Evolutionary conservation across 2,329 filamentous ascomycete species (phyloP).

Genomic region (Chaetomiaceae sp.): DNA sequence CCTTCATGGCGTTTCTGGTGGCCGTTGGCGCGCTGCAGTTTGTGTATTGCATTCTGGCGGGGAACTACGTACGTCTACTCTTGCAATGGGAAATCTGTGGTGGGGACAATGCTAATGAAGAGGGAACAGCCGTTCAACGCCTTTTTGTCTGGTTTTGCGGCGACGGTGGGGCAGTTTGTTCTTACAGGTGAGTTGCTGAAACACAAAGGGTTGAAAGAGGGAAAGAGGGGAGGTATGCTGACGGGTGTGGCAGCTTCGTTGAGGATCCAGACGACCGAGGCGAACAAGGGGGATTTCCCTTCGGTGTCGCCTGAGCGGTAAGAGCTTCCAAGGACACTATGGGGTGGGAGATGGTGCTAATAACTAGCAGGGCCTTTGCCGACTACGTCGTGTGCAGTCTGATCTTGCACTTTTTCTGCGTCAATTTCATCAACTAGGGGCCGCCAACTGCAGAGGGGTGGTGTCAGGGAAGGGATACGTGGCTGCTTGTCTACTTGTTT

Average conservation of each 20-base stretch:
- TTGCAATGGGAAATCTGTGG: not conserved
- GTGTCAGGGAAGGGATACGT: not conserved
- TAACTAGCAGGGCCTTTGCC: constrained; percentile 75
- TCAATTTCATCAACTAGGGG: constrained; percentile 96
- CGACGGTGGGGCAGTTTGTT: constrained; percentile 95
- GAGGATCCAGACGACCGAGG: constrained; percentile 84
- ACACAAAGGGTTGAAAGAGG: not conserved
- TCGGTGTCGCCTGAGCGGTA: constrained; percentile 77
- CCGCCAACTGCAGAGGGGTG: not conserved
- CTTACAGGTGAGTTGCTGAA: constrained; percentile 67
- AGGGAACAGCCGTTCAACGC: constrained; percentile 93
- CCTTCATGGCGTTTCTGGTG: constrained; percentile 84
- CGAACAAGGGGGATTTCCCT: constrained; percentile 74
- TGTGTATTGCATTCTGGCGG: constrained; percentile 82
- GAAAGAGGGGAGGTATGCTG: not conserved
- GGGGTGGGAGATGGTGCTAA: not conserved
- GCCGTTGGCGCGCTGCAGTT: constrained; percentile 88
- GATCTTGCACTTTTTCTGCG: constrained; percentile 96
- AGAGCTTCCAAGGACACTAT: not conserved
- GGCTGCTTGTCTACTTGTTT: constrained; percentile 2
- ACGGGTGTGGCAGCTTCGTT: constrained; percentile 52
- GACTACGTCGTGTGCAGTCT: constrained; percentile 94
- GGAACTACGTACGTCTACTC: constrained; percentile 78
- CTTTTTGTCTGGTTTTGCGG: constrained; percentile 90
- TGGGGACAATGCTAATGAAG: not conserved